Evolutionary conservation across 2,329 filamentous ascomycete genomes (phyloP), one percentile per base, ranked within the genome.

Genomic region (Xylariaceae sp.): DNA sequence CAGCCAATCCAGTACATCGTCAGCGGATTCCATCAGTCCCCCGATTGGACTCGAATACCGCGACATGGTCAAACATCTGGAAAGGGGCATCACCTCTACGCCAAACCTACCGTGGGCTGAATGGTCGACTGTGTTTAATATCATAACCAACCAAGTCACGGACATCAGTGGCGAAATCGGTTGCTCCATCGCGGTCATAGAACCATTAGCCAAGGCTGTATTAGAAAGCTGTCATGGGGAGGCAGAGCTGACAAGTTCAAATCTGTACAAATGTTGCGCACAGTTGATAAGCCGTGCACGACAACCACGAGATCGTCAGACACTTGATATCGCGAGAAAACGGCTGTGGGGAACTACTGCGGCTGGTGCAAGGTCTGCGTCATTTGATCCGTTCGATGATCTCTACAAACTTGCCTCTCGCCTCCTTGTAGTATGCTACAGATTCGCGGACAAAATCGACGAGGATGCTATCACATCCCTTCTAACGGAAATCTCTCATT

Each of bases 11-110:
- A 77, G 72, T 63, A 62, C 70, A 55, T 73, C 72, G 39, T 75
- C 72, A 15, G 75, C 70, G 53, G 74, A 72, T 65, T 80, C 75
- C 11, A 68, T 67, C 7, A 71, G 67, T 37, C 76, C 78, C 59
- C 76, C 83, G 42, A 71, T 87, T 56, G 84, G 88, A 11, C 83
- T 85, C 9, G 86, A 90, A 58, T 92, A 90, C 64, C 85, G 88
- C 7, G 84, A 88, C 55, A 76, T 88, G 23, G 79, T 87, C 13
- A 86, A 82, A 15, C 81, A 95, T 39, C 78, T 96, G 2, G 81
- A 87, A 66, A 76, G 80, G 64, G 85, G 89, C 15, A 71, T 88
- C 52, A 72, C 73, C 35, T 74, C 76, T 18, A 78, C 79, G 2
- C 78, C 80, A 0, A 76, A 76, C 15, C 72, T 84, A 6, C 78